Conservation (phyloP, 441 rosid species). For the Adansonia grandidieri region DNA sequence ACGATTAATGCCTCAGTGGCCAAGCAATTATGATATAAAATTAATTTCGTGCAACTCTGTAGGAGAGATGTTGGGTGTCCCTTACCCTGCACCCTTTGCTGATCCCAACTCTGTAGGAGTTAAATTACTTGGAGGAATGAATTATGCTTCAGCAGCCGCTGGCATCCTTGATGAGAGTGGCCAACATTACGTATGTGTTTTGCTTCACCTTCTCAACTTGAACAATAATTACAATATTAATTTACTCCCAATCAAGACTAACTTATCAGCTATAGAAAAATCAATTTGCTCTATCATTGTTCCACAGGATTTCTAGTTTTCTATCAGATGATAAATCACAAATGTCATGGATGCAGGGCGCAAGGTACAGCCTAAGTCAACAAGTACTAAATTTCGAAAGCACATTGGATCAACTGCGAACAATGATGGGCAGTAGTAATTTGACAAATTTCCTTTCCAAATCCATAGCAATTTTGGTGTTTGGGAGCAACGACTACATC, state of each 20-base stretch:
- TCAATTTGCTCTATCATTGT: neutral
- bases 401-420: conserved; percentile 56
- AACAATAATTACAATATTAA: too few relatives aligned
- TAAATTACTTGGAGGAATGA: conserved; percentile 66
- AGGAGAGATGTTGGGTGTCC: conserved; percentile 65
- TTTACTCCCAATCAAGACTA: too few relatives aligned
- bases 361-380: conserved; percentile 60
- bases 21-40: too few relatives aligned
- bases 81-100: conserved; percentile 64
- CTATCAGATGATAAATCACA: neutral
- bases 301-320: neutral
- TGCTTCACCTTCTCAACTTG: neutral
- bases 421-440: conserved; percentile 50
- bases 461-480: conserved; percentile 62
- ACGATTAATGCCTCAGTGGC: too few relatives aligned
- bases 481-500: conserved; percentile 93
- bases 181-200: conserved; percentile 56
- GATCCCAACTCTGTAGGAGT: conserved; percentile 66
- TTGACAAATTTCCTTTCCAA: conserved; percentile 51
- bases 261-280: neutral
- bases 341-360: conserved; percentile 51
- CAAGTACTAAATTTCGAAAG: conserved; percentile 74
- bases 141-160: conserved; percentile 85
- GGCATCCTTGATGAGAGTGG: conserved; percentile 90
- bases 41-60: neutral